phyloP scores from a whole-genome alignment of 1,284 basidiomycete genomes.

The Fistulinella cinereoalba region DNA sequence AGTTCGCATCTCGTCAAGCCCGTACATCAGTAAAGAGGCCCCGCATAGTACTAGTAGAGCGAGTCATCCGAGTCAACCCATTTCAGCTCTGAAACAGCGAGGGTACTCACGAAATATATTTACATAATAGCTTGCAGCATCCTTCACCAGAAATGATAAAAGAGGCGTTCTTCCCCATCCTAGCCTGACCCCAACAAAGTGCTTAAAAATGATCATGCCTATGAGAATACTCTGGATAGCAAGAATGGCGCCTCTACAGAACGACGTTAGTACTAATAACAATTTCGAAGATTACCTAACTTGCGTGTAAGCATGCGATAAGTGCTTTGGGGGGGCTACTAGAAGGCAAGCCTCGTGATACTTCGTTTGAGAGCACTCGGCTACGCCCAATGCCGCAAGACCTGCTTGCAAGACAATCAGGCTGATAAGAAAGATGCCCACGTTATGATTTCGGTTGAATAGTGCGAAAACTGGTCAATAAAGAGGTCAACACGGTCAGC shows the following conservation, averaged over 20 bases:
- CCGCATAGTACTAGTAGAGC: conserved; percentile 12
- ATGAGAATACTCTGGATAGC: conserved; percentile 8
- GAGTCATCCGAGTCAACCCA: background rate
- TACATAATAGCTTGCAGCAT: conserved; percentile 12
- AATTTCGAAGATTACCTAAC: background rate
- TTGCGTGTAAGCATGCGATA: background rate
- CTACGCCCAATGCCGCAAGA: background rate
- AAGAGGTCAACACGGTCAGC: background rate
- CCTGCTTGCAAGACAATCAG: conserved; percentile 12
- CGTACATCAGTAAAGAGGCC: background rate
- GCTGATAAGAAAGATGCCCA: conserved; percentile 6
- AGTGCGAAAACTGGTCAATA: conserved; percentile 20
- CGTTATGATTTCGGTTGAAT: conserved; percentile 21
- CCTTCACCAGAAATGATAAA: conserved; percentile 18
- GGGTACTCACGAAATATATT: conserved; percentile 14
- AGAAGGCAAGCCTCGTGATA: conserved; percentile 18
- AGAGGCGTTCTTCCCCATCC: conserved; percentile 16
- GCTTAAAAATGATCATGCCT: conserved; percentile 12
- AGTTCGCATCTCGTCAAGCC: background rate
- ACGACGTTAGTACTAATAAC: background rate
- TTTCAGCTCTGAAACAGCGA: background rate
- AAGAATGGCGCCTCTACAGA: conserved; percentile 3
- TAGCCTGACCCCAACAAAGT: background rate
- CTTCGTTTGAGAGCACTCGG: background rate
- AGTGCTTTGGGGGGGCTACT: background rate